Percentiles rank a stretch among this genome's conserved stretches.
Conservation (phyloP, 257 asterid species). For the Penstemon davidsonii region DNA sequence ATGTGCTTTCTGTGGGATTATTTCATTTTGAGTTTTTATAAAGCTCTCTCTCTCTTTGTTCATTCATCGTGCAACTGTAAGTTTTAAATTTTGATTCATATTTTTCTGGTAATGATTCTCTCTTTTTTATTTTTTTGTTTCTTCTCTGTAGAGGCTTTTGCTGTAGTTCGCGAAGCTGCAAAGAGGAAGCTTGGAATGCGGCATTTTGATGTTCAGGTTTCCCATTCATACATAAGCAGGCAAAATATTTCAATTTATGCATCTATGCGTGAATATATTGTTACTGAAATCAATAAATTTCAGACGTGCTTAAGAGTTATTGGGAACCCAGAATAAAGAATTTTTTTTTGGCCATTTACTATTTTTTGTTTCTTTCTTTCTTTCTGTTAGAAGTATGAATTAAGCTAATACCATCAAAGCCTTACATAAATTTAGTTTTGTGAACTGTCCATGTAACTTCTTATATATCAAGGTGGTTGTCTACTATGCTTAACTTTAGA, state of each 20-base stretch:
- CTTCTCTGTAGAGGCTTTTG: constrained; percentile 75
- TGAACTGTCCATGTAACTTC: neutral
- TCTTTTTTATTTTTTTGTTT: constrained; percentile 7
- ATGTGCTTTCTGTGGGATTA: neutral
- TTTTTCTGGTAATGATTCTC: neutral
- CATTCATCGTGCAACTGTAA: no score
- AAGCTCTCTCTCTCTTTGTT: no score
- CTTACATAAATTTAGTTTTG: neutral
- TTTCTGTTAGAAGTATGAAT: neutral
- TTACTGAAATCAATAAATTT: neutral
- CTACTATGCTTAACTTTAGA: constrained; percentile 2
- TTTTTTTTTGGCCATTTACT: neutral
- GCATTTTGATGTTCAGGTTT: constrained; percentile 96
- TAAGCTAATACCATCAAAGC: constrained; percentile 10
- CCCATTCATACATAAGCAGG: neutral
- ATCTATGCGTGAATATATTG: neutral
- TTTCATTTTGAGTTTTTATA: constrained; percentile 3
- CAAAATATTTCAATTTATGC: constrained; percentile 15
- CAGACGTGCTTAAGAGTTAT: neutral
- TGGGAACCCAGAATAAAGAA: constrained; percentile 16
- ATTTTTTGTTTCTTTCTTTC: no score
- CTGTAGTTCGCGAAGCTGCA: constrained; percentile 98
- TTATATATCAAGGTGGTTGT: constrained; percentile 2
- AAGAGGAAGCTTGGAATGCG: constrained; percentile 98
- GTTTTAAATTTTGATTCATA: neutral